Evolutionary conservation across 768 basidiomycete genomes (phyloP), one percentile per base, ranked within the genome.

Genomic region (Suillus clintonianus): DNA sequence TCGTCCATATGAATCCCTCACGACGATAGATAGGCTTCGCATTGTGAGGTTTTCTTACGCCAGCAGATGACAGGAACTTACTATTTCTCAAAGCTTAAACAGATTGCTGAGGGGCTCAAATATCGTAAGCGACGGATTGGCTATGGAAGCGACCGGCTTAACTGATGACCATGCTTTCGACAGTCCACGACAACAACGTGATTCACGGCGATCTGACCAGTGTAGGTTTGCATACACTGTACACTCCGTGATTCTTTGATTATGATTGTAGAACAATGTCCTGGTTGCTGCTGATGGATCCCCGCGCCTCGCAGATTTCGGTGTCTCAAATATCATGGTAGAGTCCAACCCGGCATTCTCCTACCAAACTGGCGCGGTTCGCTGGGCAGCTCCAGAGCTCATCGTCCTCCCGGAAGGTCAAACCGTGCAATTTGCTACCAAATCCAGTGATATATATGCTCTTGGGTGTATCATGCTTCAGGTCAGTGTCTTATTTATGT

Each of bases 231-330:
- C 24, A 13, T 32, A 19, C 27, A 27, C 17, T 8, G 7, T 30
- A 27, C 24, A 24, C 2, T 19, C 6, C 17, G 10, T n/a, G 17
- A 19, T n/a, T 5, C 43, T 19, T 48, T 36, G n/a, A 39, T 8
- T n/a, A 10, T 39, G 17, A 10, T 17, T 34, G 34, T 24, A 65
- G 62, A 64, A 41, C 2, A 65, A 65, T 19, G 42, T 59, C 15
- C 74, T 82, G 17, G 76, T 83, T 50, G 77, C 78, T 59, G 74
- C 77, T 62, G 66, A 79, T 24, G 72, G 76, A 27, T 74, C 72
- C 27, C 80, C 77, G 5, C 74, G 75, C n/a, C 66, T 83, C 19
- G 78, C 77, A 62, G 82, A 82, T 62, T 82, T 82, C 61, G 82
- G 81, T 6, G 67, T 82, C 7, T 82, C 80, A 14, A 79, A 67